Conservation (phyloP, 2,329 filamentous ascomycete species). For the Macrophomina pseudophaseolina region DNA sequence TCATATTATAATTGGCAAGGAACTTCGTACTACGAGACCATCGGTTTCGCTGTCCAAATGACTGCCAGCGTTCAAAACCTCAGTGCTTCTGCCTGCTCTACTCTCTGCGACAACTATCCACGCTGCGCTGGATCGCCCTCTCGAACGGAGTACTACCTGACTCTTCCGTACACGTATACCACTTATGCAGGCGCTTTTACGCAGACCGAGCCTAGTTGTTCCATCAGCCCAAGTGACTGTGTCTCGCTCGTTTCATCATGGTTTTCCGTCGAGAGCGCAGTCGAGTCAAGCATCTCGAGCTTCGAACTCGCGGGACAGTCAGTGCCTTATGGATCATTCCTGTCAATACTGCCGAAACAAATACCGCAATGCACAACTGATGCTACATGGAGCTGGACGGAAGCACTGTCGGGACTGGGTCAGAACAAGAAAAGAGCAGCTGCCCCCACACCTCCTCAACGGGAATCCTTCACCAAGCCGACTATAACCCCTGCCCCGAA, state of each 20-base stretch:
- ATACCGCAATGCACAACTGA: constrained; percentile 4
- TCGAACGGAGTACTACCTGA: neutral
- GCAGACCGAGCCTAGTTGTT: neutral
- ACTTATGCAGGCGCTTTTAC: constrained; percentile 1
- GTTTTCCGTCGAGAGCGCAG: neutral
- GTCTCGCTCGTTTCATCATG: neutral
- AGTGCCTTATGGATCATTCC: neutral
- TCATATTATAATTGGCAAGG: neutral
- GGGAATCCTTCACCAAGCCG: neutral
- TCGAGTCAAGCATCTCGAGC: neutral
- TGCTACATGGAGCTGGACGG: neutral
- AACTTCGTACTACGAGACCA: neutral
- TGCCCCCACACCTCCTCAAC: neutral
- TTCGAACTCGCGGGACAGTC: neutral
- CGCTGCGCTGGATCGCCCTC: constrained; percentile 4
- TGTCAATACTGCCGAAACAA: neutral
- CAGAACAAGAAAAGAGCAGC: neutral
- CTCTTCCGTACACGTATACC: neutral
- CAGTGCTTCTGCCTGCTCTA: neutral
- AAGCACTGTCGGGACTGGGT: neutral
- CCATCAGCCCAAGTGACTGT: constrained; percentile 1
- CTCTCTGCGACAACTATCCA: constrained; percentile 7
- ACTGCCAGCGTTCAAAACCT: neutral
- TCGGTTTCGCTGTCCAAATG: neutral
- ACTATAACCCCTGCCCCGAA: neutral